phyloP scores from a whole-genome alignment of 1,284 basidiomycete species.

The Coriolopsis trogii region DNA sequence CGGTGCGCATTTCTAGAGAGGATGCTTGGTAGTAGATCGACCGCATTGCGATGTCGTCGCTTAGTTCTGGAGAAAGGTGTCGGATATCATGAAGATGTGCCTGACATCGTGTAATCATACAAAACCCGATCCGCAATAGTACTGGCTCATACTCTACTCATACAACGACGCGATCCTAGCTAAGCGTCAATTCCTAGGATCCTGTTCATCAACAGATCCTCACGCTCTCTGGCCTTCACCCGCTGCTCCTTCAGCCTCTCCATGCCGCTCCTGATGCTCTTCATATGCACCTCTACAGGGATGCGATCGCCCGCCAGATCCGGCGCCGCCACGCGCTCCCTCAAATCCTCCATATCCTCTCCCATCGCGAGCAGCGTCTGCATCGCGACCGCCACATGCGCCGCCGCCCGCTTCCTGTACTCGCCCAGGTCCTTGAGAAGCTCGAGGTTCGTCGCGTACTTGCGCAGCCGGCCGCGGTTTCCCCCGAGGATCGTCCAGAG shows the following conservation, averaged over 20 bases:
- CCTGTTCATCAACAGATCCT: slow-evolving; percentile 36
- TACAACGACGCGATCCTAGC: too few species aligned
- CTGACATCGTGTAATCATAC: too few species aligned
- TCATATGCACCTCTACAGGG: slow-evolving; percentile 73
- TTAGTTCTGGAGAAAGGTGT: too few species aligned
- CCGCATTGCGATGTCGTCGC: too few species aligned
- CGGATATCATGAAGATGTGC: too few species aligned
- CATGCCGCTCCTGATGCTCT: slow-evolving; percentile 64
- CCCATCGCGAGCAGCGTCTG: slow-evolving; percentile 62
- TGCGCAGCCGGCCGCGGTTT: slow-evolving; percentile 49
- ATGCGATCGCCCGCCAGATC: slow-evolving; percentile 57
- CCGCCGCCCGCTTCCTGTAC: slow-evolving; percentile 61
- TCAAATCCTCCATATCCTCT: slow-evolving; percentile 72
- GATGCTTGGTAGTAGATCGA: too few species aligned
- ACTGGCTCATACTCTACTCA: too few species aligned
- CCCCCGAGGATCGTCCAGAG: slow-evolving; percentile 72
- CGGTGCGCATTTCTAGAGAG: too few species aligned
- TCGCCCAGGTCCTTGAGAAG: slow-evolving; percentile 55
- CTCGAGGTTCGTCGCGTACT: slow-evolving; percentile 50
- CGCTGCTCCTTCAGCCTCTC: slow-evolving; percentile 64
- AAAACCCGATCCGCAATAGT: too few species aligned
- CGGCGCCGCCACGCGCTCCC: slow-evolving; percentile 67
- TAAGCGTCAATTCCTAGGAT: slow-evolving; percentile 30
- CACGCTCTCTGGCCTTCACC: slow-evolving; percentile 38
- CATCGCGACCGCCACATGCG: slow-evolving; percentile 63